Evolutionary conservation across 129 eudicot genomes (phyloP), one percentile per base, ranked within the genome.

Genomic region (Ambrosia trifida): DNA sequence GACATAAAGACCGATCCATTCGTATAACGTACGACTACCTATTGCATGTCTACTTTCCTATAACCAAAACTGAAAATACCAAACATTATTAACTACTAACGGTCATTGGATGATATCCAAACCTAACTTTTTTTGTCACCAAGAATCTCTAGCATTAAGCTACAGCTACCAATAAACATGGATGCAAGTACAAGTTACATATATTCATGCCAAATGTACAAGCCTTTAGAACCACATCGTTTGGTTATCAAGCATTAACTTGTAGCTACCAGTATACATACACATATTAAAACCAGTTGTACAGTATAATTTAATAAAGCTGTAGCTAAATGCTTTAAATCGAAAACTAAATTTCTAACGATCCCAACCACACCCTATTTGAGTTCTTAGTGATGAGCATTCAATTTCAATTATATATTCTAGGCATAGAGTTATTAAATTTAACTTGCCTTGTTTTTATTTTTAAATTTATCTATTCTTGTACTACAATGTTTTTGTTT

Each of bases 291-390:
- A 46, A 73, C 47, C 20, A 49, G 14, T 28, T 5, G 56, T 45
- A 56, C 69, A 78, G 11, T 59, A 50, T 30, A 75, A 73, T 24
- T 2, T 32, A 61, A 61, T 73, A 69, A 62, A 82, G 64, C 68
- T 59, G 59, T 64, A 33, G 59, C 66, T 76, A 74, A 77, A 73
- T 77, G 81, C 74, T 82, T 86, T 84, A 89, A 84, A 84, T 83
- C 79, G 14, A 46, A 73, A 82, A 80, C 70, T 64, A 78, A 80
- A 76, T 84, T 81, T 68, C 79, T 76, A 83, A 75, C 80, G 71
- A 85, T 83, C 85, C 83, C 87, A 84, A 80, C 91, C 74, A 89
- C 83, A 81, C 47, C 46, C 57, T 45, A 52, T 64, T 32, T 66
- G 5, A 58, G 64, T 50, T 66, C 56, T 79, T 65, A 33, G 66